These are phyloP conservation scores for Phytophthora sansomeana DNA, from an alignment of 352 stramenopile species.

Conservation along the genomic window DNA sequence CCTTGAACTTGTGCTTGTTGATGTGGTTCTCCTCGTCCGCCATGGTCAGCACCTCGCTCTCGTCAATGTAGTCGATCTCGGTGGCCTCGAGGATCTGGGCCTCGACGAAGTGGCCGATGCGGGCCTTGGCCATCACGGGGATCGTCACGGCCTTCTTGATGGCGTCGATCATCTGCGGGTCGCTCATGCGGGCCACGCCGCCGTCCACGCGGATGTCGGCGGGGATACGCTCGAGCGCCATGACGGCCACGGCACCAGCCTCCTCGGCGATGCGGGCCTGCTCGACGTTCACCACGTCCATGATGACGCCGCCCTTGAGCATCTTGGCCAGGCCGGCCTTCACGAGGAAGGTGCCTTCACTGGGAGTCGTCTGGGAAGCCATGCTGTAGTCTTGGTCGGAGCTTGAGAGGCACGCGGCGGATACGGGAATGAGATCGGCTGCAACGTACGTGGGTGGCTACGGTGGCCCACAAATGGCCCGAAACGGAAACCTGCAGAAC, in stretches of 20 bases:
- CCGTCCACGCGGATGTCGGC: slow-evolving; percentile 97
- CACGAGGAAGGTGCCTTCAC: slow-evolving; percentile 90
- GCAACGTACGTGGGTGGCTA: background rate
- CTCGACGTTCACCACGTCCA: slow-evolving; percentile 94
- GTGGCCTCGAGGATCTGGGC: slow-evolving; percentile 98
- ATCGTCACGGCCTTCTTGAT: slow-evolving; percentile 99
- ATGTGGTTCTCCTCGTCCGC: slow-evolving; percentile 98
- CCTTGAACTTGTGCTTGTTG: slow-evolving; percentile 97
- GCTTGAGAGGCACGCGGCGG: slow-evolving; percentile 17
- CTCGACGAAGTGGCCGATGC: slow-evolving; percentile 99
- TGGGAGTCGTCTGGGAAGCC: slow-evolving; percentile 47
- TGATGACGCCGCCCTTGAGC: slow-evolving; percentile 99
- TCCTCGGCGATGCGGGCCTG: slow-evolving; percentile 97
- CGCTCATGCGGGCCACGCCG: slow-evolving; percentile 97
- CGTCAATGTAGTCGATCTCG: slow-evolving; percentile 99
- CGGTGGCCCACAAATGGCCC: slow-evolving; percentile 27
- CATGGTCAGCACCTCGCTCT: slow-evolving; percentile 98
- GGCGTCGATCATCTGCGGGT: slow-evolving; percentile 97
- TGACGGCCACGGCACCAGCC: slow-evolving; percentile 97
- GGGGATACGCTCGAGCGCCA: slow-evolving; percentile 98
- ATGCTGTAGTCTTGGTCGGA: slow-evolving; percentile 28
- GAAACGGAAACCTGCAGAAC: background rate
- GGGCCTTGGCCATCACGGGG: slow-evolving; percentile 98
- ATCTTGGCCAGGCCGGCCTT: slow-evolving; percentile 98
- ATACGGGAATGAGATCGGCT: slow-evolving; percentile 25